phyloP scores from a whole-genome alignment of 495 filamentous ascomycete genomes.

The Tuber aestivum region DNA sequence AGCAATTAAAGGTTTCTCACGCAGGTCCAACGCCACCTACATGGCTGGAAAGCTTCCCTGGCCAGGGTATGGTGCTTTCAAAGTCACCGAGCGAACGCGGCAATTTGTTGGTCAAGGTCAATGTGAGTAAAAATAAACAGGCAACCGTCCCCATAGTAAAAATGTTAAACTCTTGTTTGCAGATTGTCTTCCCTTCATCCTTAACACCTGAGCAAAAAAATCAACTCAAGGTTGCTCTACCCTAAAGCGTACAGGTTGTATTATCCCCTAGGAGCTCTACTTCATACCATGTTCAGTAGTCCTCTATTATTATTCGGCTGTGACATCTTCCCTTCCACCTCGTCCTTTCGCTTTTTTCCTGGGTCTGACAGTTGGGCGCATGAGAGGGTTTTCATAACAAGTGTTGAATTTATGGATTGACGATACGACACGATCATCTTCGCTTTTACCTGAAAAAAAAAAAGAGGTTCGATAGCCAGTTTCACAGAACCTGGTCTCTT shows the following conservation, averaged over 20 bases:
- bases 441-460: neutral
- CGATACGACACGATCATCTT: neutral
- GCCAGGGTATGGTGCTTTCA: conserved; percentile 82
- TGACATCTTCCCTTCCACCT: neutral
- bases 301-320: conserved; percentile 8
- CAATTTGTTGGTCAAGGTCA: conserved; percentile 81
- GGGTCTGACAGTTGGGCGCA: conserved; percentile 29
- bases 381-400: conserved; percentile 20
- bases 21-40: conserved; percentile 79
- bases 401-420: conserved; percentile 13
- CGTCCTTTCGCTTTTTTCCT: conserved; percentile 9
- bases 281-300: neutral
- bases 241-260: conserved; percentile 17
- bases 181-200: conserved; percentile 61
- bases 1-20: conserved; percentile 67
- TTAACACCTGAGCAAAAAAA: conserved; percentile 71
- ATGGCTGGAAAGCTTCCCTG: conserved; percentile 70
- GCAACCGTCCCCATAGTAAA: neutral
- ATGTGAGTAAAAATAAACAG: conserved; percentile 54
- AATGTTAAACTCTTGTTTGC: neutral
- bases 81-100: conserved; percentile 80
- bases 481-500: neutral
- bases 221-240: conserved; percentile 68
- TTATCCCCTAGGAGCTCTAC: conserved; percentile 7
- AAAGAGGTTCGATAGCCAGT: neutral